Base-by-base conservation (phyloP, 2,329 filamentous ascomycete species). In the Exserohilum rostratum region DNA sequence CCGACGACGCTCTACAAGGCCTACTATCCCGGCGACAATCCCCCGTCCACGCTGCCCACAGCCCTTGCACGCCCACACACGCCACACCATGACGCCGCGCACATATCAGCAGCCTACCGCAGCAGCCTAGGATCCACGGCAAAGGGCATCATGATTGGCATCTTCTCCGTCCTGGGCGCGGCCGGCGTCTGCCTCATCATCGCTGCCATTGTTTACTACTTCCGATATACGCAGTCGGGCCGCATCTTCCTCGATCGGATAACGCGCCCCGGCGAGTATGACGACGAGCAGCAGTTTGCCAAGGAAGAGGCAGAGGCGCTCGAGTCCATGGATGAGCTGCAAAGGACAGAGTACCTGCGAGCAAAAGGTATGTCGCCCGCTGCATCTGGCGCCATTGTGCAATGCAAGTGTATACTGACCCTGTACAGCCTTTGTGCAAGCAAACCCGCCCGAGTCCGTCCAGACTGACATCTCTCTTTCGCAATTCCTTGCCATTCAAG, bases 381-480 rank as follows among this genome's bases (percentile, higher is more conserved):
- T n/a, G 7, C n/a, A 2, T 20, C 6, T 9, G 6, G 11, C 11
- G 17, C 18, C n/a, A 29, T 18, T 11, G 11, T 15, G 33, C 17
- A 17, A 34, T 3, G 9, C n/a, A 18, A 44, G 6, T 35, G 12
- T 4, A 37, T 7, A 37, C 60, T 64, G 29, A 69, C 61, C 27
- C 6, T 6, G 22, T 29, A 29, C 47, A 99, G 95, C 93, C 29
- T 99, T 96, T 72, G 87, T 97, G 58, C 89, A 95, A 75, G 91
- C 89, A 51, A 97, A 98, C 72, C 95, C 93, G 3, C 92, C 95
- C 62, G 95, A 99, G 76, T 98, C 95, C 6, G 80, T 93, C 54
- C 92, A 95, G 70, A 98, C 95, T 64, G 95, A 99, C 73, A 99
- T 99, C 62, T 98, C 95, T 18, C 80, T 99, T 61, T 98, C 95